Base-by-base conservation (phyloP, 2,329 filamentous ascomycete species). In the Teratosphaeria pseudoeucalypti region DNA sequence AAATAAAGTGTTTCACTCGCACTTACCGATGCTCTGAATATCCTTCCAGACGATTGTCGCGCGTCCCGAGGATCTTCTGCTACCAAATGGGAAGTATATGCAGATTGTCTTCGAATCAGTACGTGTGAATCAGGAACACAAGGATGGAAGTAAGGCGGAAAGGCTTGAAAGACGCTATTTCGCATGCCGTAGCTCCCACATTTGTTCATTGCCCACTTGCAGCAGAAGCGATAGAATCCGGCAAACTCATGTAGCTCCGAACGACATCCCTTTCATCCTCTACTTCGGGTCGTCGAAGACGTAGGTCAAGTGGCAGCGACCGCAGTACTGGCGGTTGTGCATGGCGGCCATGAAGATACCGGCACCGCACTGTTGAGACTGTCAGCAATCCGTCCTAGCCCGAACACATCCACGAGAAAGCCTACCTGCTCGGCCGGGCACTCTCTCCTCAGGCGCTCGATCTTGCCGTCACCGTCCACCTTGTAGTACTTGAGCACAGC, bases 401-500 rank as follows among this genome's bases (percentile, higher is more conserved):
- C 16, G 3, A 7, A 19, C 14, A 19, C 23, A 11, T 11, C 26
- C 7, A 9, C 29, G 9, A 14, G 32, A 26, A 9, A n/a, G 47
- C 47, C 19, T 12, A 34, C 81, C 89, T 82, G 90, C 72, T 92
- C 87, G 76, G 85, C 81, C 70, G 95, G 94, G 85, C 94, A 99
- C 86, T 99, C 95, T 80, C 94, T 87, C 78, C 95, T 87, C 71
- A 99, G 88, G 76, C 94, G 94, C 89, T 99, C 94, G 74, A 99
- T 97, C 88, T 97, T 97, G 81, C 95, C 94, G 75, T 99, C 94
- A 73, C 89, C 90, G 80, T 97, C 94, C 74, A 99, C 94, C 90
- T 99, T 99, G 90, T 99, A 99, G 90, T 99, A 99, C 88, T 99
- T 99, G 80, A 99, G 92, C 72, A 99, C 92, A 75, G 94, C 94